These are phyloP conservation scores for Echinosophora koreensis DNA, from an alignment of 306 rosid genomes.

Conservation along the genomic window DNA sequence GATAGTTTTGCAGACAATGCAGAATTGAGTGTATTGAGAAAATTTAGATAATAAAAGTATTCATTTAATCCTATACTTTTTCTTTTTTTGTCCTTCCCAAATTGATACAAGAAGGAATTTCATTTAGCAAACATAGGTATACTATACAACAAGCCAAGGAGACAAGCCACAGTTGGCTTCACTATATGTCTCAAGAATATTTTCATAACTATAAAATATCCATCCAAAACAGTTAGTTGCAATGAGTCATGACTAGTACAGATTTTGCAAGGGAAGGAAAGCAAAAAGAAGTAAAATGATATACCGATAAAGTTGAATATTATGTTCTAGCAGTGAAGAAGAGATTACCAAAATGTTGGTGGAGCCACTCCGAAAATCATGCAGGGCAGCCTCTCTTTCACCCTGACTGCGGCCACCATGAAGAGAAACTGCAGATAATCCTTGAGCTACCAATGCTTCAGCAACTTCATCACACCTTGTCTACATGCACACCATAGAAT, in stretches of 20 bases:
- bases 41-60: background rate
- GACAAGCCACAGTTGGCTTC: conserved; percentile 23
- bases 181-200: conserved; percentile 1
- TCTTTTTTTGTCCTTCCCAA: background rate
- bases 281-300: background rate
- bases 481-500: conserved; percentile 55
- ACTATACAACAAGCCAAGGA: conserved; percentile 11
- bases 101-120: conserved; percentile 15
- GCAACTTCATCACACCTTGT: conserved; percentile 85
- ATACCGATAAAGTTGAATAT: background rate
- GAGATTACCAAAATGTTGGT: conserved; percentile 78
- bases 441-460: conserved; percentile 87
- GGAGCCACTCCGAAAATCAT: conserved; percentile 76
- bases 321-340: conserved; percentile 1
- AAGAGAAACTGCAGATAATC: conserved; percentile 85
- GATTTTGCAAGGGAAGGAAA: background rate
- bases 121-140: conserved; percentile 14
- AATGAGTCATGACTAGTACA: background rate
- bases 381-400: conserved; percentile 89
- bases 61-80: background rate
- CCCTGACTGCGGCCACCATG: conserved; percentile 90
- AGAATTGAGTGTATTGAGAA: conserved; percentile 8
- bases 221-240: conserved; percentile 15
- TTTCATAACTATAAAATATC: conserved; percentile 3
- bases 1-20: conserved; percentile 5